A percentile compares a stretch with the other conserved stretches of the same genome.
These are phyloP conservation scores for Trypanosoma avium DNA, from an alignment of 208 protist genomes.

Conservation along the genomic window DNA sequence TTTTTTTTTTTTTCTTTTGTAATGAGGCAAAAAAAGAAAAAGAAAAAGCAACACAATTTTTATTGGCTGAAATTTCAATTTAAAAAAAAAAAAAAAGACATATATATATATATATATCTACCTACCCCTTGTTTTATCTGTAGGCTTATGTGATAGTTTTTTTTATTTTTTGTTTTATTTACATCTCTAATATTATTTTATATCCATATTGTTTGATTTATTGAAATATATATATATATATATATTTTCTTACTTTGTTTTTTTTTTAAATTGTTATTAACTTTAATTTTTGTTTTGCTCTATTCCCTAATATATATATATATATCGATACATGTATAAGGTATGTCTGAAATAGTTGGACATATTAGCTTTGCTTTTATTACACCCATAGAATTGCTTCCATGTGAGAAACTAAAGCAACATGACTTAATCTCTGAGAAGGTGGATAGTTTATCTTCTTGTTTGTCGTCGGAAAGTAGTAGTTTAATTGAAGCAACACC, in stretches of 20 bases:
- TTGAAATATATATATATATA: not conserved
- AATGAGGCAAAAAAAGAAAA: not conserved
- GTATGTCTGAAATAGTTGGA: not conserved
- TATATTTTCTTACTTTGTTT: not conserved
- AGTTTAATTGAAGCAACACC: not conserved
- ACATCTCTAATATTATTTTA: not conserved
- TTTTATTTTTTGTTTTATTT: not conserved
- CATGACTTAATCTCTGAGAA: not conserved
- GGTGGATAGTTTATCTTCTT: not conserved
- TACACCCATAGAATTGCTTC: slow-evolving; percentile 15
- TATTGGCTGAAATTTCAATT: no score
- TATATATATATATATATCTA: no score
- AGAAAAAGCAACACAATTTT: no score
- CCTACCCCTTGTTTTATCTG: not conserved
- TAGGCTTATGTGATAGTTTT: not conserved
- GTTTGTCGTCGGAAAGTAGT: slow-evolving; percentile 7
- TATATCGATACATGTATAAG: no score
- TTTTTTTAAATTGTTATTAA: not conserved
- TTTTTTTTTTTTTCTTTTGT: slow-evolving; percentile 22
- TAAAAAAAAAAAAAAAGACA: not conserved
- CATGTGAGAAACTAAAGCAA: slow-evolving; percentile 9
- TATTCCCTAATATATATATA: no score
- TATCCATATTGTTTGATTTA: not conserved
- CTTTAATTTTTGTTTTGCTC: not conserved
- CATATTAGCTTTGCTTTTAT: slow-evolving; percentile 23